These are phyloP conservation scores for Heracleum sosnowskyi DNA, from an alignment of 129 eudicot species.

Conservation along the genomic window DNA sequence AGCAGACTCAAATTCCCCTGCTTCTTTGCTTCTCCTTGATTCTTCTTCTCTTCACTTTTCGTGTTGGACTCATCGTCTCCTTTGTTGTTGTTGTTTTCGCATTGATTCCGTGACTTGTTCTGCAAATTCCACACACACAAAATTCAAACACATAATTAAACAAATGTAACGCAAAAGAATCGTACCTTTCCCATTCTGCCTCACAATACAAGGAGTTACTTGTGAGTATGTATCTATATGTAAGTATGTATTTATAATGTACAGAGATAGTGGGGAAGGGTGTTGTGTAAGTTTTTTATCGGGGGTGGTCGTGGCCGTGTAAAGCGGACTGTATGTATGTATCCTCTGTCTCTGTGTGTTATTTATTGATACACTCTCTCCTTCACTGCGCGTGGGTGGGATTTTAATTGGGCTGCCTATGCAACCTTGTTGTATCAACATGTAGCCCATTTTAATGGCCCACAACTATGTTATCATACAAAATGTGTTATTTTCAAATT, in stretches of 20 bases:
- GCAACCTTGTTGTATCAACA: background rate
- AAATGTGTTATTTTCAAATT: too few relatives aligned
- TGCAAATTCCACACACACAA: background rate
- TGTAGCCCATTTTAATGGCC: background rate
- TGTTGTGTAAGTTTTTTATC: background rate
- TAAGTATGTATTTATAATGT: background rate
- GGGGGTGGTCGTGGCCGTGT: background rate
- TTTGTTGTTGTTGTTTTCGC: background rate
- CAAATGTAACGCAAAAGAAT: background rate
- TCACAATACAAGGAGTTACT: background rate
- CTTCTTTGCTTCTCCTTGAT: background rate
- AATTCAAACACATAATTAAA: background rate
- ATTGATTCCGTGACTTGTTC: background rate
- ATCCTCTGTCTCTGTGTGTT: background rate
- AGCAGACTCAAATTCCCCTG: background rate
- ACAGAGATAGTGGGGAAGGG: background rate
- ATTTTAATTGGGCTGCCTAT: background rate
- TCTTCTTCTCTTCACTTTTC: background rate
- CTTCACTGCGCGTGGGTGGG: background rate
- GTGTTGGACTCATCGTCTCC: background rate
- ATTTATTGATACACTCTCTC: background rate
- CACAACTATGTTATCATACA: background rate
- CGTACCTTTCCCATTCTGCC: background rate
- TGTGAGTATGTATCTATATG: background rate
- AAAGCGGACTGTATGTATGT: background rate